Percentiles rank a stretch among this genome's conserved stretches.
Evolutionary conservation across 495 filamentous ascomycete genomes (phyloP).

Genomic region (Polyplosphaeria fusca): DNA sequence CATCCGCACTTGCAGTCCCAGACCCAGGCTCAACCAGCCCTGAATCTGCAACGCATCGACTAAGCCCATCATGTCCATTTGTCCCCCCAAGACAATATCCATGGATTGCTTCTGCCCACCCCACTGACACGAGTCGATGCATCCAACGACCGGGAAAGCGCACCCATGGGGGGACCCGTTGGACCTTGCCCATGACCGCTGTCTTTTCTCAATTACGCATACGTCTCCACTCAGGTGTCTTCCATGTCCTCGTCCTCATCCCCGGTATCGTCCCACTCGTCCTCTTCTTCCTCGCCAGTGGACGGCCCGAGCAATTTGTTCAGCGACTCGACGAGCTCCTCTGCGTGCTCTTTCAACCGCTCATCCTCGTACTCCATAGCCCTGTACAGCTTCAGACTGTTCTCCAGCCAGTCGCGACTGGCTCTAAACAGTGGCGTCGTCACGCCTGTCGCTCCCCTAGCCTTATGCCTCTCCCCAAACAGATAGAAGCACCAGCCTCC

Average conservation of each 20-base stretch:
- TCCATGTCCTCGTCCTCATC: conserved; percentile 41
- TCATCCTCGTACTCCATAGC: conserved; percentile 71
- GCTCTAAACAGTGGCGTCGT: conserved; percentile 50
- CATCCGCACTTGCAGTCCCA: too few species aligned
- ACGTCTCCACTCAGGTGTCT: conserved; percentile 32
- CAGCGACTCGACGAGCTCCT: conserved; percentile 57
- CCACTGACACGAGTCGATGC: too few species aligned
- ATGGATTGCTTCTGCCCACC: too few species aligned
- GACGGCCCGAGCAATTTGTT: conserved; percentile 55
- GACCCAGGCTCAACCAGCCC: too few species aligned
- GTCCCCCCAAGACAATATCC: too few species aligned
- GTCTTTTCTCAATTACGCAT: too few species aligned
- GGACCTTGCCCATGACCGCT: too few species aligned
- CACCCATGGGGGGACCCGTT: too few species aligned
- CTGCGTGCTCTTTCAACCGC: conserved; percentile 61
- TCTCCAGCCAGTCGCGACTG: conserved; percentile 59
- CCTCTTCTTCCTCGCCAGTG: conserved; percentile 45
- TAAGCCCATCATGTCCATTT: too few species aligned
- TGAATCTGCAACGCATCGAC: too few species aligned
- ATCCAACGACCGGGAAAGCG: too few species aligned
- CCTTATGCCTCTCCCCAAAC: conserved; percentile 64
- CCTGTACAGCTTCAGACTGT: conserved; percentile 58
- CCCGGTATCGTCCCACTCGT: conserved; percentile 48
- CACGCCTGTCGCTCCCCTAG: conserved; percentile 41
- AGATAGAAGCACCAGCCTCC: conserved; percentile 89